Evolutionary conservation across 371 early-diverging fungal genomes (phyloP), one percentile per base, ranked within the genome.

Genomic region (Saksenaea vasiformis): DNA sequence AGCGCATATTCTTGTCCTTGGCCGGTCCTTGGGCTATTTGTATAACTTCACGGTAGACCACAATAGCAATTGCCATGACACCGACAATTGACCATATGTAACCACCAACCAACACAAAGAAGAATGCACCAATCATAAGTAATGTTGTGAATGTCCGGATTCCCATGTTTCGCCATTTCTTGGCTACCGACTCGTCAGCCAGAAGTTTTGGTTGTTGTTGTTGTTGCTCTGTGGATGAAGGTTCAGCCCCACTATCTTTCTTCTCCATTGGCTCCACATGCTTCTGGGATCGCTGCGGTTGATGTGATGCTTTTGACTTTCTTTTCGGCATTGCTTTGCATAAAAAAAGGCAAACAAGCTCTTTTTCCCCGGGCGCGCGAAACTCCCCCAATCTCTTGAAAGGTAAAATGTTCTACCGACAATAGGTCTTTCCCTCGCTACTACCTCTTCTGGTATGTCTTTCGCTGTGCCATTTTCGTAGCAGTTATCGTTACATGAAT

Each of bases 41-140:
- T 64, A 98, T 95, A 17, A 98, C 95, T 72, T 98, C 98, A 62
- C 86, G 88, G 77, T 91, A 96, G 28, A 93, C 90, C 35, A 86
- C 64, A 19, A 87, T 85, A 56, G 95, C 95, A 36, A 98, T 84
- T 41, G 84, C 78, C 58, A 92, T 82, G 0, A 98, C 96, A 72
- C 95, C 84, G 22, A 93, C 73, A 47, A 47, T 47, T 7, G 51
- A 47, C 80, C 82, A 85, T 24, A 88, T 66, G 65, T 91, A 93
- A 9, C 96, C 96, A 11, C 89, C 83, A 10, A 90, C 90, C 31
- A 97, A 79, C 24, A 95, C 87, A 34, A 82, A 72, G 39, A 93
- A 79, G 74, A 97, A 96, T 10, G 88, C 85, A 24, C 76, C 85
- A 56, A 97, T 90, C 97, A 98, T 97, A 58, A 95, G 79, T 14